Evolutionary conservation across 2,329 filamentous ascomycete genomes (phyloP).

Genomic region (Zymoseptoria ardabiliae): DNA sequence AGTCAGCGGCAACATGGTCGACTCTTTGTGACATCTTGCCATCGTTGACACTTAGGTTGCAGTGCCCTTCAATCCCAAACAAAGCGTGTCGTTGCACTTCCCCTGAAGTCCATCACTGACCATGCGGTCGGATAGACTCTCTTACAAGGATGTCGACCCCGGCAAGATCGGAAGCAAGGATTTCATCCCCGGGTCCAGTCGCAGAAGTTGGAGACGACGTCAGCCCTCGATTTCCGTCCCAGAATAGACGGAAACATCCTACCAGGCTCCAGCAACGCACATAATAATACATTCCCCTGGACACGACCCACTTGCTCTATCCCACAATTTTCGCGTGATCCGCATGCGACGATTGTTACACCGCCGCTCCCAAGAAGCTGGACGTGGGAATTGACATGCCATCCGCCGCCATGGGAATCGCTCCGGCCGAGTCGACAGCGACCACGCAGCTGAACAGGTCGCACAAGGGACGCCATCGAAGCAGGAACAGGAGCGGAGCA

Average conservation of each 20-base stretch:
- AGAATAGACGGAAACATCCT: neutral
- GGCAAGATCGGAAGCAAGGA: neutral
- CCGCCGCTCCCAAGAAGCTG: neutral
- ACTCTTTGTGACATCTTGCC: too few species aligned
- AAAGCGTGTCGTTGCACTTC: neutral
- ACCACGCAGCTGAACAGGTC: constrained; percentile 9
- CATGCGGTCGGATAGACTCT: neutral
- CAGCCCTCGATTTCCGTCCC: neutral
- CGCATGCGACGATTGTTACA: neutral
- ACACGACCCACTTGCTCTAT: neutral
- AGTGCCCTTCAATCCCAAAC: neutral
- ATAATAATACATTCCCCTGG: neutral
- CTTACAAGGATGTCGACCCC: neutral
- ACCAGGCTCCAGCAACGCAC: neutral
- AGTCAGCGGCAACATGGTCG: too few species aligned
- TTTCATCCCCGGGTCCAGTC: neutral
- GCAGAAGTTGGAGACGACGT: neutral
- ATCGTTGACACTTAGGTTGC: too few species aligned
- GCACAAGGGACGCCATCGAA: constrained; percentile 16
- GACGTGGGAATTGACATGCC: neutral
- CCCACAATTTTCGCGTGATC: neutral
- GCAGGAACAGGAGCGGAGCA: constrained; percentile 20
- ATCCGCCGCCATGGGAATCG: neutral
- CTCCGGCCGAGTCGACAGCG: constrained; percentile 6
- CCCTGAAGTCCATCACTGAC: neutral